Evolutionary conservation across 2,329 filamentous ascomycete genomes (phyloP).

Genomic region (Paecilomyces formosus): DNA sequence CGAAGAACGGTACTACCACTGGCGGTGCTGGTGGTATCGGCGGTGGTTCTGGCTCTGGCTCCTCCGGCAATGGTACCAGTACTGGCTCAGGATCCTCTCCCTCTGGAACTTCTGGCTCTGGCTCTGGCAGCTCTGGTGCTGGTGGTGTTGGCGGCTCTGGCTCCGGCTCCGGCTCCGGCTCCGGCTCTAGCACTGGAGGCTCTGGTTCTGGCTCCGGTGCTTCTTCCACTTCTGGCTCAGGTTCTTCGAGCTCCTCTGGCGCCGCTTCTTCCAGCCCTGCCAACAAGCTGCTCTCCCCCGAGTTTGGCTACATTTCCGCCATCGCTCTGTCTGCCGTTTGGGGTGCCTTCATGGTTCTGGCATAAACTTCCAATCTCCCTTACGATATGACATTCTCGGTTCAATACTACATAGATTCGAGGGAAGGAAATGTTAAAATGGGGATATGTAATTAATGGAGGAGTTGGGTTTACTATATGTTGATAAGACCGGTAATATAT

Average conservation of each 20-base stretch:
- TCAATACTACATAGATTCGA: background rate
- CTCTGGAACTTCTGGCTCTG: background rate
- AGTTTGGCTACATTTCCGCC: slow-evolving; percentile 12
- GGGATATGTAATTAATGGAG: no score
- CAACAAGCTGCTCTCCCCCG: slow-evolving; percentile 16
- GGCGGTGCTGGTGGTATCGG: slow-evolving; percentile 3
- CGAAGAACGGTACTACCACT: background rate
- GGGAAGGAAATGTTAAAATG: no score
- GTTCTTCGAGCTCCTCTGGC: background rate
- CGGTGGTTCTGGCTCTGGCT: slow-evolving; percentile 6
- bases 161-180: slow-evolving; percentile 3
- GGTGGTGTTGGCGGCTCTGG: background rate
- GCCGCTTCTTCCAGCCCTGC: slow-evolving; percentile 18
- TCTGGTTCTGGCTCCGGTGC: background rate
- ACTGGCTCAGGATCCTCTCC: background rate
- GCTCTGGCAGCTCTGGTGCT: background rate
- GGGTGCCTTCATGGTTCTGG: slow-evolving; percentile 15
- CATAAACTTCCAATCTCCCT: slow-evolving; percentile 8
- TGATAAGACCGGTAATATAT: no score
- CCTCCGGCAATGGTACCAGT: slow-evolving; percentile 7
- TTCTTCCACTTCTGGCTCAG: background rate
- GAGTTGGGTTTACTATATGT: no score
- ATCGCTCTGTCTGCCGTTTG: slow-evolving; percentile 10
- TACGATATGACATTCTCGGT: background rate
- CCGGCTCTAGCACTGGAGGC: slow-evolving; percentile 3